Evolutionary conservation across 306 rosid species (phyloP).

Genomic region (Prunus mongolica): DNA sequence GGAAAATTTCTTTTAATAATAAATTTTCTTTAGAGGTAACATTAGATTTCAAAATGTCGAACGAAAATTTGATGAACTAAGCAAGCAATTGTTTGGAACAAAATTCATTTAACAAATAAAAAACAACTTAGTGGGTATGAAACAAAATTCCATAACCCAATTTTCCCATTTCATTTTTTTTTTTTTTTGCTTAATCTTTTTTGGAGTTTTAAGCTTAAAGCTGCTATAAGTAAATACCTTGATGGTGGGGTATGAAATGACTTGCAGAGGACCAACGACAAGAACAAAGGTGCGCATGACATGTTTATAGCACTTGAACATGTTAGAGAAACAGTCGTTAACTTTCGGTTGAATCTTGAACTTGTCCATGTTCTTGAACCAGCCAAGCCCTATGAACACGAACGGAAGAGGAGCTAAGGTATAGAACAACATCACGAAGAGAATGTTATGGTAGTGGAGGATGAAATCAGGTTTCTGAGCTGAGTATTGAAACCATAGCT

Average conservation of each 20-base stretch:
- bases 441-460: slow-evolving; percentile 46
- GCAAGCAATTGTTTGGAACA: too few species aligned
- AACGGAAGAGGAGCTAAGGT: slow-evolving; percentile 44
- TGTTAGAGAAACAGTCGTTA: slow-evolving; percentile 26
- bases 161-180: too few species aligned
- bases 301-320: slow-evolving; percentile 47
- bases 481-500: slow-evolving; percentile 57
- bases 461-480: slow-evolving; percentile 45
- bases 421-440: slow-evolving; percentile 43
- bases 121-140: too few species aligned
- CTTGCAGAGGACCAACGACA: slow-evolving; percentile 45
- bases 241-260: slow-evolving; percentile 46
- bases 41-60: too few species aligned
- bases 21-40: too few species aligned
- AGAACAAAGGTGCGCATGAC: slow-evolving; percentile 45
- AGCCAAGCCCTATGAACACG: slow-evolving; percentile 27
- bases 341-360: slow-evolving; percentile 51
- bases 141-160: too few species aligned
- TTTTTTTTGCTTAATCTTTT: too few species aligned
- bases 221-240: slow-evolving; percentile 23
- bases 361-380: slow-evolving; percentile 29
- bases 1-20: too few species aligned
- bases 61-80: too few species aligned
- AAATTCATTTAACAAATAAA: too few species aligned
- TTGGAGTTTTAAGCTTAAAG: too few species aligned